A percentile compares a stretch with the other conserved stretches of the same genome.
Evolutionary conservation across 306 rosid species (phyloP).

Genomic region (Pterocarpus santalinus): DNA sequence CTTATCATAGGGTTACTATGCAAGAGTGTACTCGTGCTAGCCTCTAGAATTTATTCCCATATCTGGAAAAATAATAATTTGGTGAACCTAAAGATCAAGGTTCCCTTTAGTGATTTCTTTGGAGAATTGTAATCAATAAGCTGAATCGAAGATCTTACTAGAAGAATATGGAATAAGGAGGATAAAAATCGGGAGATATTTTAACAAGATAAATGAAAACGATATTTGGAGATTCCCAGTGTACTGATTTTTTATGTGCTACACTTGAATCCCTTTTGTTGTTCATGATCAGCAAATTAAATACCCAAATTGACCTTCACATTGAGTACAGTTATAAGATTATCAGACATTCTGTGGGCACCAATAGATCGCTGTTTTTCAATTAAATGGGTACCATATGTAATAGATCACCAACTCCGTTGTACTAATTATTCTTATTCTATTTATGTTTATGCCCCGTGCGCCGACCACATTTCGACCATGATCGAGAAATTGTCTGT

Average conservation of each 20-base stretch:
- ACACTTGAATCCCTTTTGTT: not conserved
- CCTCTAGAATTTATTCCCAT: conserved; percentile 49
- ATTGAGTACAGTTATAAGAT: not conserved
- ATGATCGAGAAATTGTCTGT: not conserved
- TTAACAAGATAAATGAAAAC: not conserved
- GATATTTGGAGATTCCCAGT: not conserved
- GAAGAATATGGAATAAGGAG: not conserved
- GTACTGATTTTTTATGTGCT: not conserved
- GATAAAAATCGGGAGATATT: not conserved
- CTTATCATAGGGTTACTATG: not conserved
- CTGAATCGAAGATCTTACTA: not conserved
- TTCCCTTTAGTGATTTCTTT: not conserved
- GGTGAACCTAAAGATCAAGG: not conserved
- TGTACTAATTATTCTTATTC: not conserved
- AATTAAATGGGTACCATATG: not conserved
- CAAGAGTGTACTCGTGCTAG: not conserved
- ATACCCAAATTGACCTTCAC: not conserved
- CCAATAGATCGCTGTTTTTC: not conserved
- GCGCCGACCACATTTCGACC: not conserved
- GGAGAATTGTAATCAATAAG: conserved; percentile 1
- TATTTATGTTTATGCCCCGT: not conserved
- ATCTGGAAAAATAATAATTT: conserved; percentile 28
- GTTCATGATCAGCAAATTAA: not conserved
- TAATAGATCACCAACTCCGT: not conserved
- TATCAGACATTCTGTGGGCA: not conserved